Percentiles rank a stretch among this genome's conserved stretches.
Evolutionary conservation across 2,329 filamentous ascomycete genomes (phyloP).

Genomic region (Dothideomycetidae sp.): DNA sequence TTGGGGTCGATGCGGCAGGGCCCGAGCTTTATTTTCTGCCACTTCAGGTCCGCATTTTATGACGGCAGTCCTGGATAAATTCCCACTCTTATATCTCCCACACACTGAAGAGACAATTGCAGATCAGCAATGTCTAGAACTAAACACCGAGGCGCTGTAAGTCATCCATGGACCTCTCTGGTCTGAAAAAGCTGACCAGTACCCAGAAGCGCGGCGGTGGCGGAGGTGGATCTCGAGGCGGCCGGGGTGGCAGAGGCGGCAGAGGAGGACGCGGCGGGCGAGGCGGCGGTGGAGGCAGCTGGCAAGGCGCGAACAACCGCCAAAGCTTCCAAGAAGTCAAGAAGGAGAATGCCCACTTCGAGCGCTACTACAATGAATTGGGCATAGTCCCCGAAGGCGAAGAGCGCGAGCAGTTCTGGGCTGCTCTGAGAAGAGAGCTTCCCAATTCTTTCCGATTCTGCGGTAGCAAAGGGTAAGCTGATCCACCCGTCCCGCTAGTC

Average conservation of each 20-base stretch:
- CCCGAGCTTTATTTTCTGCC: neutral
- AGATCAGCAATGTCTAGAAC: too few relatives aligned
- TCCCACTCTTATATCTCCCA: too few relatives aligned
- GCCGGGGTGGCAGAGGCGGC: slow-evolving; percentile 9
- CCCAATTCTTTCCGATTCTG: slow-evolving; percentile 98
- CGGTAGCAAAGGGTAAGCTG: slow-evolving; percentile 71
- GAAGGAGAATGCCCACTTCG: slow-evolving; percentile 72
- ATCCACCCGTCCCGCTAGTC: neutral
- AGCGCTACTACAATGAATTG: slow-evolving; percentile 72
- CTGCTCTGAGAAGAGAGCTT: slow-evolving; percentile 64
- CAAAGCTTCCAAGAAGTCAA: slow-evolving; percentile 46
- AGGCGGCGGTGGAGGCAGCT: slow-evolving; percentile 28
- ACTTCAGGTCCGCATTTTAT: neutral
- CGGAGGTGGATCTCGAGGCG: neutral
- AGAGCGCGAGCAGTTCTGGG: slow-evolving; percentile 74
- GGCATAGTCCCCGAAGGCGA: slow-evolving; percentile 56
- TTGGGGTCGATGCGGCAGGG: neutral
- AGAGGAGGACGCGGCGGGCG: slow-evolving; percentile 17
- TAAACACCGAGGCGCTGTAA: neutral
- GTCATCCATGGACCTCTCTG: neutral
- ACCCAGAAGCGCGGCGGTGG: neutral
- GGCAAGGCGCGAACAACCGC: slow-evolving; percentile 33
- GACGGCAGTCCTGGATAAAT: too few relatives aligned
- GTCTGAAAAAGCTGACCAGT: neutral
- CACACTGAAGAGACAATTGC: too few relatives aligned